Percentiles rank a stretch among this genome's conserved stretches.
Evolutionary conservation across 2,329 filamentous ascomycete species (phyloP).

Genomic region (Dendrostoma leiphaemia): DNA sequence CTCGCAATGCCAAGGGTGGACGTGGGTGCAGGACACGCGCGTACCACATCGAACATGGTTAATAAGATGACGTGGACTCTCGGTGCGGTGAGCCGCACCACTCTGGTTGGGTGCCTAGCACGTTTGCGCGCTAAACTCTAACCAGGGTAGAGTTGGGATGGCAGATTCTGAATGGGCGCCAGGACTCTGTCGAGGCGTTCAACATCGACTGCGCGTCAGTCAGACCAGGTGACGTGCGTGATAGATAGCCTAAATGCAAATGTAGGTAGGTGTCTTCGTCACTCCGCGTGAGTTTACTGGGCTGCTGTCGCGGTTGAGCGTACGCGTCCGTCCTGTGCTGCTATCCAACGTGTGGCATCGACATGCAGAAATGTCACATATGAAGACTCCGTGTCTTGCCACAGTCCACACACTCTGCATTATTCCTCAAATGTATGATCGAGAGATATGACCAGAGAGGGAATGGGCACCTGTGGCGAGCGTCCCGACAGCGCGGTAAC

Average conservation of each 20-base stretch:
- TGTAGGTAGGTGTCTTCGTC: background rate
- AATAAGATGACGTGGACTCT: slow-evolving; percentile 1
- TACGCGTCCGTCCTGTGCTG: background rate
- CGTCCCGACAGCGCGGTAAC: slow-evolving; percentile 1
- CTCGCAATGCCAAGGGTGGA: background rate
- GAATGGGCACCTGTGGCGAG: background rate
- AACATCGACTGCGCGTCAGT: background rate
- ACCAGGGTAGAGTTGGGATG: background rate
- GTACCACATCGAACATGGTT: background rate
- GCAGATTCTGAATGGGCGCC: background rate
- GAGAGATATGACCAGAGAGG: no score
- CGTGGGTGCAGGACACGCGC: background rate
- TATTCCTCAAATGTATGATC: background rate
- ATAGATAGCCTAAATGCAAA: background rate
- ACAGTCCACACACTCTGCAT: no score
- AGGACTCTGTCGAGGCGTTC: background rate
- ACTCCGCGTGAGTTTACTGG: background rate
- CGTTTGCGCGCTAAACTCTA: slow-evolving; percentile 1
- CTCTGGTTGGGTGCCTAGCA: background rate
- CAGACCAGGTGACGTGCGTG: background rate
- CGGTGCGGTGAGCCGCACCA: slow-evolving; percentile 3
- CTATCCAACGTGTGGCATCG: no score
- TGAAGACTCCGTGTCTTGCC: no score
- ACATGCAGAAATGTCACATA: no score
- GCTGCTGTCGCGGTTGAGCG: background rate